These are phyloP conservation scores for Dryas alaskensis DNA, from an alignment of 306 rosid species.

Conservation along the genomic window DNA sequence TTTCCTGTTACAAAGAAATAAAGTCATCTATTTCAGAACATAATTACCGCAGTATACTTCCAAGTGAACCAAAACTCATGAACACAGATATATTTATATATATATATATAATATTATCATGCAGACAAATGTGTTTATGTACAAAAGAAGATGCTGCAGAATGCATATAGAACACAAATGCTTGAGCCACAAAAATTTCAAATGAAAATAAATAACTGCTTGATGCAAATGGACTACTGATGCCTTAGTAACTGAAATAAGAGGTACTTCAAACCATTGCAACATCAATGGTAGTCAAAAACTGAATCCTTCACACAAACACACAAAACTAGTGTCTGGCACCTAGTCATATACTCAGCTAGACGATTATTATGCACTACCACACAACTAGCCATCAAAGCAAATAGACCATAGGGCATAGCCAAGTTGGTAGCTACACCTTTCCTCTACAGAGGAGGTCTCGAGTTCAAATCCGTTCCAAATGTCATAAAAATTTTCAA, in stretches of 20 bases:
- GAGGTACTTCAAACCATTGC: no score
- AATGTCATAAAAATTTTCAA: neutral
- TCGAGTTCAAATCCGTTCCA: neutral
- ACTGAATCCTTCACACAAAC: neutral
- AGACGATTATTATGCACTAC: neutral
- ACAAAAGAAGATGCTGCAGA: neutral
- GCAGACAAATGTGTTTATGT: neutral
- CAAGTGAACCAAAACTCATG: conserved; percentile 2
- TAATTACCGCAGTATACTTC: neutral
- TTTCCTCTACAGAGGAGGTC: neutral
- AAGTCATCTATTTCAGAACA: conserved; percentile 14
- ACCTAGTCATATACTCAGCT: neutral
- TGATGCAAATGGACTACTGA: no score
- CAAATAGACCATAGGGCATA: neutral
- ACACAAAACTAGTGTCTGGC: neutral
- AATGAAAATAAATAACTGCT: no score
- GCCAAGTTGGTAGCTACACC: neutral
- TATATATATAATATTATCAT: neutral
- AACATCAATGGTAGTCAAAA: neutral
- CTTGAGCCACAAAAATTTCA: no score
- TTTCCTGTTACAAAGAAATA: conserved; percentile 55
- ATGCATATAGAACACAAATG: neutral
- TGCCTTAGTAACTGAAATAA: no score
- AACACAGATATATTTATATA: neutral
- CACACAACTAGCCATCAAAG: neutral